Conservation (phyloP, 495 filamentous ascomycete species). For the Patellaria atrata region DNA sequence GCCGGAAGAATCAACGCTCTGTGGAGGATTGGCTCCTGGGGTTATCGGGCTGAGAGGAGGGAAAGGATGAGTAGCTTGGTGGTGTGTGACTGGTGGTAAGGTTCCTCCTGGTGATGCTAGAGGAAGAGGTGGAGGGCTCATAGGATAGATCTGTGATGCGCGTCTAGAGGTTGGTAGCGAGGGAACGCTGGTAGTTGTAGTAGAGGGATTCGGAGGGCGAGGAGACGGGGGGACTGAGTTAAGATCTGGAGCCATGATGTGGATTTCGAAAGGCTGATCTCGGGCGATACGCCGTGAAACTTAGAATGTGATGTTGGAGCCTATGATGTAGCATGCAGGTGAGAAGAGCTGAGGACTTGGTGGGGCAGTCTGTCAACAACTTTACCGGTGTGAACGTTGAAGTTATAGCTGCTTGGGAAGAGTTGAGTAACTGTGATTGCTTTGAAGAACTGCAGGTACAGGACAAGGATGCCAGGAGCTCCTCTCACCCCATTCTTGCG, state of each 20-base stretch:
- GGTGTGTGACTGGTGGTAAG: constrained; percentile 10
- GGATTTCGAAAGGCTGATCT: no score
- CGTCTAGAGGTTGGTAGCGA: constrained; percentile 34
- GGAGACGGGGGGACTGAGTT: constrained; percentile 45
- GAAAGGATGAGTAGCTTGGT: constrained; percentile 11
- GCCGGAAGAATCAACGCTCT: constrained; percentile 15
- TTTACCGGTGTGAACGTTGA: no score
- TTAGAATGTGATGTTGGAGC: no score
- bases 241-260: constrained; percentile 47
- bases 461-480: no score
- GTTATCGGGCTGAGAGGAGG: constrained; percentile 19
- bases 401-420: no score
- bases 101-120: constrained; percentile 21
- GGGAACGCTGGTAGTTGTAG: constrained; percentile 5
- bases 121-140: constrained; percentile 33
- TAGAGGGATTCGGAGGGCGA: constrained; percentile 13
- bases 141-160: constrained; percentile 32
- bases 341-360: no score
- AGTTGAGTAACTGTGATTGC: no score
- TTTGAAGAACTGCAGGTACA: no score
- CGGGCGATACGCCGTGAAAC: no score
- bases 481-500: no score
- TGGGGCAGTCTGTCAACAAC: no score
- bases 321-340: no score
- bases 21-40: constrained; percentile 5